phyloP scores from a whole-genome alignment of 805 yeast species.

The Saturnispora besseyi region DNA sequence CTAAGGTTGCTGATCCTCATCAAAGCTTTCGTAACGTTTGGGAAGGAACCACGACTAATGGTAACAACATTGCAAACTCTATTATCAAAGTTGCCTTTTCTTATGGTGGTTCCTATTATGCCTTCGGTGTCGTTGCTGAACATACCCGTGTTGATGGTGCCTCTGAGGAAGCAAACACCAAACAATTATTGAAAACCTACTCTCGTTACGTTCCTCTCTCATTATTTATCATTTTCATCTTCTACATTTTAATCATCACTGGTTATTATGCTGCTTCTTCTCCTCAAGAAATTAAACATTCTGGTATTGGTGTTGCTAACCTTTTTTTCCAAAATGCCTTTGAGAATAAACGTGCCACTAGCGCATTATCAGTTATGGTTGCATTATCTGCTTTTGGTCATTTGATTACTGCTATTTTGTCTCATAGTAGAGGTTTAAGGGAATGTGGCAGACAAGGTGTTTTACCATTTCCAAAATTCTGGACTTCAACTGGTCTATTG shows the following conservation, averaged over 20 bases:
- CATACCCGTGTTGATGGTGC: slow-evolving; percentile 31
- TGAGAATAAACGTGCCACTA: slow-evolving; percentile 47
- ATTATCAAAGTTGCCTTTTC: slow-evolving; percentile 37
- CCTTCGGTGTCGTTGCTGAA: slow-evolving; percentile 30
- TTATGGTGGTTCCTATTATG: slow-evolving; percentile 34
- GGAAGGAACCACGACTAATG: slow-evolving; percentile 35
- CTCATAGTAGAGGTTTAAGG: slow-evolving; percentile 76
- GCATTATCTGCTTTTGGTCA: slow-evolving; percentile 78
- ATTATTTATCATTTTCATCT: slow-evolving; percentile 45
- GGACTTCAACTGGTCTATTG: slow-evolving; percentile 65
- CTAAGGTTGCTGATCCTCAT: slow-evolving; percentile 24
- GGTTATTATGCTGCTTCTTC: slow-evolving; percentile 75
- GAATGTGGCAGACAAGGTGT: slow-evolving; percentile 77
- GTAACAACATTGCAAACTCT: slow-evolving; percentile 35
- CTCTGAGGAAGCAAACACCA: slow-evolving; percentile 41
- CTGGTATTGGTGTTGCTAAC: slow-evolving; percentile 70
- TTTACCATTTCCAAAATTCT: slow-evolving; percentile 63
- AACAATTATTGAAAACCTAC: slow-evolving; percentile 38
- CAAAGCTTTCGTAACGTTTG: slow-evolving; percentile 29
- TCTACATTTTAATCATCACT: slow-evolving; percentile 69
- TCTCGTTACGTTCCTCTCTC: slow-evolving; percentile 71
- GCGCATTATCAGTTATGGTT: slow-evolving; percentile 69
- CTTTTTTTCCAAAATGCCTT: slow-evolving; percentile 65
- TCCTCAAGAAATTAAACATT: slow-evolving; percentile 42
- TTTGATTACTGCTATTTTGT: slow-evolving; percentile 68